These are phyloP conservation scores for Exutisphaerella laricina DNA, from an alignment of 2,329 filamentous ascomycete species.

Conservation along the genomic window DNA sequence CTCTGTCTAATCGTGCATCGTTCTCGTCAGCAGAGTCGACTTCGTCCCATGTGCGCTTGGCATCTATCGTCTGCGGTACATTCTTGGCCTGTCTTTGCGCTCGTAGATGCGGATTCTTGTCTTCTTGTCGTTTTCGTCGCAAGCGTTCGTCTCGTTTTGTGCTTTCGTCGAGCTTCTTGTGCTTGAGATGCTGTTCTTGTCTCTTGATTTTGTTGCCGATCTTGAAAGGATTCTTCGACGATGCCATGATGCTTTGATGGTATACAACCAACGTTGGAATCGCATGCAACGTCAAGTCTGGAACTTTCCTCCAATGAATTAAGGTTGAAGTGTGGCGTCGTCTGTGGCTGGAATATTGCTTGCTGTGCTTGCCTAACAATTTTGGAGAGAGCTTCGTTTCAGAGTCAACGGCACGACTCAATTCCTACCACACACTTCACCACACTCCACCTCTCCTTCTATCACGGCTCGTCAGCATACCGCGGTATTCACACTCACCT, in stretches of 20 bases:
- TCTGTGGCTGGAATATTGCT: background rate
- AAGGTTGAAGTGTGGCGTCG: constrained; percentile 1
- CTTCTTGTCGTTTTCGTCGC: constrained; percentile 75
- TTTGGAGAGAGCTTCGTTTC: background rate
- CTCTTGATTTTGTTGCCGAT: constrained; percentile 61
- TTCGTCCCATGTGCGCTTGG: constrained; percentile 81
- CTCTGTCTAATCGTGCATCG: constrained; percentile 35
- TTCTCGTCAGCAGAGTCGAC: constrained; percentile 41
- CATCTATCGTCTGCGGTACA: constrained; percentile 73
- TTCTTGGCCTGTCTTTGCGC: constrained; percentile 70
- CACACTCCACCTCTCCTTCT: background rate
- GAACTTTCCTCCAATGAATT: no score
- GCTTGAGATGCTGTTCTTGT: constrained; percentile 69
- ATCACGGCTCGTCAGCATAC: constrained; percentile 5
- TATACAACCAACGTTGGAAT: no score
- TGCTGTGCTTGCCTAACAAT: background rate
- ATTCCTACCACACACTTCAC: background rate
- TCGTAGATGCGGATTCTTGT: constrained; percentile 70
- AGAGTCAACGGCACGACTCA: background rate
- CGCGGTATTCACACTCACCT: no score
- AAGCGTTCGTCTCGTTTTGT: constrained; percentile 71
- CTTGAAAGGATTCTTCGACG: constrained; percentile 27
- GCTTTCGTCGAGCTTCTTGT: constrained; percentile 71
- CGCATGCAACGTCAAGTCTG: no score
- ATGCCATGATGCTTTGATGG: constrained; percentile 27